Percentiles rank a stretch among this genome's conserved stretches.
Evolutionary conservation across 23 red algal genomes (phyloP).

Genomic region (Chondrus crispus): DNA sequence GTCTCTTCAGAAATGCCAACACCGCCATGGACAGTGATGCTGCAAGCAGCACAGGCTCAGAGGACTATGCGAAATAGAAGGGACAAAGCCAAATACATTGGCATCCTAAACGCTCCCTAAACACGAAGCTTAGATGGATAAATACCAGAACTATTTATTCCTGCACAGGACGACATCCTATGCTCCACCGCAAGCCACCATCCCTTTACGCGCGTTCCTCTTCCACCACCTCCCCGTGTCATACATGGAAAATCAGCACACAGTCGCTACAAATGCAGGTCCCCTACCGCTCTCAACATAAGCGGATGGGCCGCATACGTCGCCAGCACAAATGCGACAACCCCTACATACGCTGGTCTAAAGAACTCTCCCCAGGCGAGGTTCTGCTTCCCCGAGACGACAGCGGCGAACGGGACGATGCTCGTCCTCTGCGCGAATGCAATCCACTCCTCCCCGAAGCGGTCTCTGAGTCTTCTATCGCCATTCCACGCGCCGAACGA

Average conservation of each 20-base stretch:
- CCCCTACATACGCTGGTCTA: slow-evolving; percentile 74
- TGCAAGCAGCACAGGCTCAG: too few species aligned
- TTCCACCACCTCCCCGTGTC: background rate
- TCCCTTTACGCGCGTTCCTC: too few species aligned
- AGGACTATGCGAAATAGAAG: too few species aligned
- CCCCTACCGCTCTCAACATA: slow-evolving; percentile 57
- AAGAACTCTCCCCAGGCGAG: slow-evolving; percentile 46
- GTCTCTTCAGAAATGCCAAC: too few species aligned
- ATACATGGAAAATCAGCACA: too few species aligned
- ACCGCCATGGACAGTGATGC: too few species aligned
- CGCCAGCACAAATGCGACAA: slow-evolving; percentile 59
- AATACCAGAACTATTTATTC: too few species aligned
- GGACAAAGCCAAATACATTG: too few species aligned
- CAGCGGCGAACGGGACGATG: slow-evolving; percentile 74
- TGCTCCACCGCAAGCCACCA: too few species aligned
- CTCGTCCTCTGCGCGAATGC: slow-evolving; percentile 64
- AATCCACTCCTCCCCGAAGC: slow-evolving; percentile 77
- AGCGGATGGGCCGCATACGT: slow-evolving; percentile 79
- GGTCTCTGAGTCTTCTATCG: slow-evolving; percentile 60
- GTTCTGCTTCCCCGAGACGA: slow-evolving; percentile 65
- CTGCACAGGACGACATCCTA: too few species aligned
- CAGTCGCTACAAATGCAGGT: slow-evolving; percentile 39
- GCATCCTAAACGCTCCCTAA: too few species aligned
- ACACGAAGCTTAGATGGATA: too few species aligned
- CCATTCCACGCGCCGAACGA: slow-evolving; percentile 93